These are phyloP conservation scores for Cercospora nicotianae DNA, from an alignment of 2,329 filamentous ascomycete species.

Conservation along the genomic window DNA sequence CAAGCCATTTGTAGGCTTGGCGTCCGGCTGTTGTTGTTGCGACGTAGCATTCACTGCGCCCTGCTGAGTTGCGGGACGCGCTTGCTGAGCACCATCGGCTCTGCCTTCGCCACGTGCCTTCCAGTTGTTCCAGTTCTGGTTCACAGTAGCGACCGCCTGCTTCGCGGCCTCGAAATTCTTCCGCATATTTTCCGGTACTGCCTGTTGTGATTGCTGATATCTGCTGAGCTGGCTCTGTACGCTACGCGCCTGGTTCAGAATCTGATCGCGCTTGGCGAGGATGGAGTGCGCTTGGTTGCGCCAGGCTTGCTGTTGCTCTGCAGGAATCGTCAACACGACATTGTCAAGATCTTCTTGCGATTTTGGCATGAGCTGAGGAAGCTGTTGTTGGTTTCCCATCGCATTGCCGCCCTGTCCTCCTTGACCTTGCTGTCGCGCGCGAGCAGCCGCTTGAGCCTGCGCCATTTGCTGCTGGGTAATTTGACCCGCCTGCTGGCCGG, in stretches of 20 bases:
- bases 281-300: slow-evolving; percentile 16
- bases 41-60: slow-evolving; percentile 27
- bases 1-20: slow-evolving; percentile 21
- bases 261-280: slow-evolving; percentile 20
- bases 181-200: slow-evolving; percentile 14
- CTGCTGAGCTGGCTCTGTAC: slow-evolving; percentile 17
- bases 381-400: slow-evolving; percentile 2
- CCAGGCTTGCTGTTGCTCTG: slow-evolving; percentile 19
- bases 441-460: slow-evolving; percentile 16
- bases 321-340: slow-evolving; percentile 11
- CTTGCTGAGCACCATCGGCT: slow-evolving; percentile 22
- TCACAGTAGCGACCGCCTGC: slow-evolving; percentile 17
- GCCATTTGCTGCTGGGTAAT: slow-evolving; percentile 18
- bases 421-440: slow-evolving; percentile 19
- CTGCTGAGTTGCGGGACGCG: slow-evolving; percentile 25
- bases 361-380: slow-evolving; percentile 10
- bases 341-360: slow-evolving; percentile 19
- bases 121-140: slow-evolving; percentile 20
- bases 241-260: slow-evolving; percentile 16
- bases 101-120: slow-evolving; percentile 24
- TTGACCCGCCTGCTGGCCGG: slow-evolving; percentile 3
- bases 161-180: slow-evolving; percentile 22
- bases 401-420: slow-evolving; percentile 9
- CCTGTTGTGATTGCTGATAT: slow-evolving; percentile 17
- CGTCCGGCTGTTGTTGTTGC: slow-evolving; percentile 23